Percentiles rank a stretch among this genome's conserved stretches.
phyloP scores from a whole-genome alignment of 164 flowering plant species.

The Aristolochia californica region DNA sequence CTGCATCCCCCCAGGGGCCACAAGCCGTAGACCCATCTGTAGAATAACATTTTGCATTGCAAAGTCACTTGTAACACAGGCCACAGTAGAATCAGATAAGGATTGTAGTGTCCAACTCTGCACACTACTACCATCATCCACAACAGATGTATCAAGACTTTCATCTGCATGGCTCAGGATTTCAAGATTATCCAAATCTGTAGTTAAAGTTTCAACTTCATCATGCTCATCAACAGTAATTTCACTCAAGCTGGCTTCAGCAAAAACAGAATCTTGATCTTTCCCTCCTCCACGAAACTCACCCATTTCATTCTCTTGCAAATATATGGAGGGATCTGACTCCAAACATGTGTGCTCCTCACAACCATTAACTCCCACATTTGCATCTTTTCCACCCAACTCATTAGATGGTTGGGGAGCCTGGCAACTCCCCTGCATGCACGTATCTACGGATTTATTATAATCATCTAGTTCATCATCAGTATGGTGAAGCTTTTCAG shows the following conservation, averaged over 20 bases:
- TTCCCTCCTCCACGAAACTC: constrained; percentile 3
- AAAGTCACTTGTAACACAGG: constrained; percentile 85
- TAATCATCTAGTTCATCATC: constrained; percentile 10
- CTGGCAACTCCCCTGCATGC: background rate
- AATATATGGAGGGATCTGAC: constrained; percentile 21
- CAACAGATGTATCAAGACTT: constrained; percentile 33
- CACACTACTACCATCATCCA: constrained; percentile 65
- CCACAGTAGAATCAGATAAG: constrained; percentile 85
- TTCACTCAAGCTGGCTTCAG: constrained; percentile 6
- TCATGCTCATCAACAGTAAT: constrained; percentile 17
- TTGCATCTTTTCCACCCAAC: constrained; percentile 15
- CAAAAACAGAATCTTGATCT: constrained; percentile 1
- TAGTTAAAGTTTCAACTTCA: constrained; percentile 16
- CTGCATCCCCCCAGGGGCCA: constrained; percentile 94
- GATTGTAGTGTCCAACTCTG: constrained; percentile 84
- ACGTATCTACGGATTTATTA: background rate
- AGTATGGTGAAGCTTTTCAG: constrained; percentile 26
- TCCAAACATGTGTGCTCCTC: constrained; percentile 47
- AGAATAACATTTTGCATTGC: constrained; percentile 98
- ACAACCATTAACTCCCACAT: constrained; percentile 12
- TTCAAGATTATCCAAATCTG: constrained; percentile 35
- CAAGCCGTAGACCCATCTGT: constrained; percentile 87
- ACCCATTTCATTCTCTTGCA: constrained; percentile 11
- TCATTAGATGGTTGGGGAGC: background rate
- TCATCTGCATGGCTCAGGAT: constrained; percentile 37